phyloP scores from a whole-genome alignment of 257 asterid genomes.

The Avicennia marina region DNA sequence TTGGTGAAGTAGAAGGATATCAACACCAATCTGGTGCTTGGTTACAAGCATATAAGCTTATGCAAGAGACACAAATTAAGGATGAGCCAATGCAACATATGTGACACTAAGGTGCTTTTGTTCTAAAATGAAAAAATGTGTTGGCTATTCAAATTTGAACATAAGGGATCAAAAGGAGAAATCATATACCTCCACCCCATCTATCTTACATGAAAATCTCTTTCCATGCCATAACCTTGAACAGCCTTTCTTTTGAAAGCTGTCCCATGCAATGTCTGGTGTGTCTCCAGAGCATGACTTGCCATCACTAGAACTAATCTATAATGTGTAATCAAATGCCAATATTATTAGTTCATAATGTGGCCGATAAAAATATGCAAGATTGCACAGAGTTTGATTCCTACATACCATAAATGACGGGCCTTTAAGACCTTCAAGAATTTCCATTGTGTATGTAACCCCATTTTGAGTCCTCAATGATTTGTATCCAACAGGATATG shows the following conservation, averaged over 20 bases:
- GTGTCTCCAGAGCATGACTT: slow-evolving; percentile 77
- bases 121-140: background rate
- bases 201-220: slow-evolving; percentile 82
- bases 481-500: slow-evolving; percentile 88
- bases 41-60: background rate
- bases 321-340: slow-evolving; percentile 19
- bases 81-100: too few relatives aligned
- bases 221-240: slow-evolving; percentile 71
- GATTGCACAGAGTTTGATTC: slow-evolving; percentile 8
- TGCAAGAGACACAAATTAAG: background rate
- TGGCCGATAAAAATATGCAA: background rate
- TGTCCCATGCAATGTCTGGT: slow-evolving; percentile 84
- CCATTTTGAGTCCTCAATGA: slow-evolving; percentile 72
- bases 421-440: slow-evolving; percentile 84
- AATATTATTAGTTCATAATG: slow-evolving; percentile 14
- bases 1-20: slow-evolving; percentile 1
- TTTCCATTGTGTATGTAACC: slow-evolving; percentile 67
- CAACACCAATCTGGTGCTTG: background rate
- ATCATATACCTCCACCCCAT: slow-evolving; percentile 71
- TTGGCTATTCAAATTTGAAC: background rate
- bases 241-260: slow-evolving; percentile 75
- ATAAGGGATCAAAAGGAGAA: background rate
- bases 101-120: too few relatives aligned
- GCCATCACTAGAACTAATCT: slow-evolving; percentile 83
- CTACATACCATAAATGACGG: slow-evolving; percentile 72